Evolutionary conservation across 2,329 filamentous ascomycete genomes (phyloP).

Genomic region (Xylariaceae sp.): DNA sequence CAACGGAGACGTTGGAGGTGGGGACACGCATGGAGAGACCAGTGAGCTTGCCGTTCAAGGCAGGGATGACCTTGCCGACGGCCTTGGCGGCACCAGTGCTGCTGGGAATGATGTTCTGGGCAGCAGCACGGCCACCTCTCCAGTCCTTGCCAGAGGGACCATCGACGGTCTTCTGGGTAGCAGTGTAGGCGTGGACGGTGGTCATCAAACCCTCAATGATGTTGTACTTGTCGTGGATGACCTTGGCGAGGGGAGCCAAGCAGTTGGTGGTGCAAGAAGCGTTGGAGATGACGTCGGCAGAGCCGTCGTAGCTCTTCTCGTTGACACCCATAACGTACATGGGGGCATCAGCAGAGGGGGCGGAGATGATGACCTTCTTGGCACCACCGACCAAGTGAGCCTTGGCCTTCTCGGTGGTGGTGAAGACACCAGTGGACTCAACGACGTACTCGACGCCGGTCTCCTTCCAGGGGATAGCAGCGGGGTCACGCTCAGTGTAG

Average conservation of each 20-base stretch:
- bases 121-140: slow-evolving; percentile 97
- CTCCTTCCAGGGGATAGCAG: slow-evolving; percentile 83
- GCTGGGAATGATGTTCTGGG: slow-evolving; percentile 99
- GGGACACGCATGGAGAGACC: slow-evolving; percentile 99
- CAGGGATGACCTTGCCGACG: slow-evolving; percentile 98
- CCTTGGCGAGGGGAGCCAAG: slow-evolving; percentile 98
- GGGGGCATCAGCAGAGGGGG: slow-evolving; percentile 88
- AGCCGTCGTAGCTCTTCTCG: slow-evolving; percentile 86
- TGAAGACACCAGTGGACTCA: slow-evolving; percentile 98
- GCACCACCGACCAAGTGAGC: slow-evolving; percentile 93
- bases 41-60: slow-evolving; percentile 98
- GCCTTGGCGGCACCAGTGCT: slow-evolving; percentile 99
- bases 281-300: slow-evolving; percentile 94
- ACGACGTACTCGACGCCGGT: slow-evolving; percentile 89
- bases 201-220: slow-evolving; percentile 99
- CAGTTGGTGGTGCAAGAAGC: slow-evolving; percentile 99
- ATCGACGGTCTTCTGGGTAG: slow-evolving; percentile 99
- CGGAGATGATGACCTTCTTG: slow-evolving; percentile 96
- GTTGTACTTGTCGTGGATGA: slow-evolving; percentile 96
- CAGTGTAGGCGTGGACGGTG: slow-evolving; percentile 99
- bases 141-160: slow-evolving; percentile 98
- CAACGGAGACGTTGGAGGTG: slow-evolving; percentile 97
- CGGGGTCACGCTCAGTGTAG: slow-evolving; percentile 88
- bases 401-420: slow-evolving; percentile 91
- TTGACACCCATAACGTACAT: slow-evolving; percentile 99